These are phyloP conservation scores for Dendrothele bispora DNA, from an alignment of 768 basidiomycete species.

Conservation along the genomic window DNA sequence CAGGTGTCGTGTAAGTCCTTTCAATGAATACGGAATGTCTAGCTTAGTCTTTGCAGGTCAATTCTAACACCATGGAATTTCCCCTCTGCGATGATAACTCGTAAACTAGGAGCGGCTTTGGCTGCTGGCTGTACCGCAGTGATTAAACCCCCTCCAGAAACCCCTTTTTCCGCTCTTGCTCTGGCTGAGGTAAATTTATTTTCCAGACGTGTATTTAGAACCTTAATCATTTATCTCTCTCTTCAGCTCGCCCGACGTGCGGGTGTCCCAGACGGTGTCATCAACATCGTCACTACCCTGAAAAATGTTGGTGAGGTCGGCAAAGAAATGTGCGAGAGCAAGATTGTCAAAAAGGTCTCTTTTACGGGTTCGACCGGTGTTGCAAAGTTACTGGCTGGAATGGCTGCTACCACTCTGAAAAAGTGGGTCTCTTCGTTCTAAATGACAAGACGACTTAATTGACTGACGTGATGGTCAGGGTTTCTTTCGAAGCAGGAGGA, in stretches of 20 bases:
- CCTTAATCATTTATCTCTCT: neutral
- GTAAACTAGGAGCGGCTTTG: conserved; percentile 86
- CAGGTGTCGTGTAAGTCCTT: conserved; percentile 43
- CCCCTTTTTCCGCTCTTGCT: conserved; percentile 90
- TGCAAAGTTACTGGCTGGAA: conserved; percentile 70
- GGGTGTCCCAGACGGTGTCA: conserved; percentile 92
- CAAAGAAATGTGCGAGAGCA: conserved; percentile 91
- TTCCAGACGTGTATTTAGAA: neutral
- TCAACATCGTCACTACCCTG: conserved; percentile 90
- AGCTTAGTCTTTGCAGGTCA: conserved; percentile 42
- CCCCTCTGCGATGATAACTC: conserved; percentile 91
- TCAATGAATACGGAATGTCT: too few species aligned
- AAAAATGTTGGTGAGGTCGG: conserved; percentile 87
- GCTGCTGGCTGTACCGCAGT: conserved; percentile 97
- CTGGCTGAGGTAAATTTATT: conserved; percentile 85
- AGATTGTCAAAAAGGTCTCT: conserved; percentile 80
- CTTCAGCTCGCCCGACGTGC: conserved; percentile 77
- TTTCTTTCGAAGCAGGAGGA: conserved; percentile 88
- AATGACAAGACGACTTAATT: conserved; percentile 2
- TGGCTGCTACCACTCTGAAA: conserved; percentile 78
- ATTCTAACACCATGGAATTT: conserved; percentile 92
- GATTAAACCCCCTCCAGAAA: conserved; percentile 93
- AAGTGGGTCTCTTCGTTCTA: conserved; percentile 48
- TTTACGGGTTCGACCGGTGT: conserved; percentile 90
- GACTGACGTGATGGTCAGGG: conserved; percentile 24